Evolutionary conservation across 2,329 filamentous ascomycete genomes (phyloP).

Genomic region (Colletotrichum spinosum): DNA sequence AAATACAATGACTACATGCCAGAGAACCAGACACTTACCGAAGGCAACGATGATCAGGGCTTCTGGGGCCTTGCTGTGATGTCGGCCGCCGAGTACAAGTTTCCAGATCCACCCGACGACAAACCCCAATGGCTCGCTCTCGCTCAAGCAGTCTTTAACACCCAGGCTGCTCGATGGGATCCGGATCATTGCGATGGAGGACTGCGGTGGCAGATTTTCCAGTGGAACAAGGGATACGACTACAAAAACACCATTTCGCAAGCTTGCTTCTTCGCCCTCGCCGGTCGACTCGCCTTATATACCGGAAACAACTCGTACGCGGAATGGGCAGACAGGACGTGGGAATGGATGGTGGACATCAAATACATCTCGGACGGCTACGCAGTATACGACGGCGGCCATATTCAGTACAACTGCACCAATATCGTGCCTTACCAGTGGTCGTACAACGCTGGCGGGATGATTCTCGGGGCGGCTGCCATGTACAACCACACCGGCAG

Average conservation of each 20-base stretch:
- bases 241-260: slow-evolving; percentile 79
- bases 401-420: slow-evolving; percentile 68
- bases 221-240: slow-evolving; percentile 83
- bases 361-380: slow-evolving; percentile 71
- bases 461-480: slow-evolving; percentile 74
- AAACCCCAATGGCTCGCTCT: slow-evolving; percentile 77
- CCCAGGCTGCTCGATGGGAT: slow-evolving; percentile 81
- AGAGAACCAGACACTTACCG: slow-evolving; percentile 73
- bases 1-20: slow-evolving; percentile 83
- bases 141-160: slow-evolving; percentile 85
- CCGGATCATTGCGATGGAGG: slow-evolving; percentile 76
- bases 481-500: slow-evolving; percentile 73
- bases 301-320: slow-evolving; percentile 82
- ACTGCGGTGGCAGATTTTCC: slow-evolving; percentile 86
- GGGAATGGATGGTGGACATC: slow-evolving; percentile 73
- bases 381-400: slow-evolving; percentile 72
- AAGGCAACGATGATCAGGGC: slow-evolving; percentile 81
- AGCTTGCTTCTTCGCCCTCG: slow-evolving; percentile 72
- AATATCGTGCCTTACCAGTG: slow-evolving; percentile 72
- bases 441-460: slow-evolving; percentile 76
- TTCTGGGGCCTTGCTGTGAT: slow-evolving; percentile 80
- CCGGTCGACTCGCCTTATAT: slow-evolving; percentile 78
- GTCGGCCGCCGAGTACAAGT: slow-evolving; percentile 77
- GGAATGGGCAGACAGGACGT: slow-evolving; percentile 80
- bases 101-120: slow-evolving; percentile 67